A percentile compares a stretch with the other conserved stretches of the same genome.
These are phyloP conservation scores for Pyrenopolyporus hunteri DNA, from an alignment of 495 filamentous ascomycete genomes.

Conservation along the genomic window DNA sequence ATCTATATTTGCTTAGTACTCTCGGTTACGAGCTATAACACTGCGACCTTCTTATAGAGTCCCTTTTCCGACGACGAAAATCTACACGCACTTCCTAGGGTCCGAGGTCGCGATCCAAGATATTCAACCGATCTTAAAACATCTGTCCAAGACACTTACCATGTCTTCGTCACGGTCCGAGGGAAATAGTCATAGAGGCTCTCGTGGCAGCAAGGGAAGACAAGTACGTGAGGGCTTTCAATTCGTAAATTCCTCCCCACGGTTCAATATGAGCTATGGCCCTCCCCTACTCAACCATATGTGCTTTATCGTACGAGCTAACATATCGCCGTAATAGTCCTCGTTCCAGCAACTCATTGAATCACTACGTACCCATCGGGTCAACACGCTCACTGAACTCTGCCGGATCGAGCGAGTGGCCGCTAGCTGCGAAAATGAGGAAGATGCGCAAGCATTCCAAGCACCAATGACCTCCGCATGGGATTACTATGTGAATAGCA, in stretches of 20 bases:
- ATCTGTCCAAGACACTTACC: background rate
- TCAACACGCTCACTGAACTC: constrained; percentile 77
- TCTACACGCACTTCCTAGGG: too few relatives aligned
- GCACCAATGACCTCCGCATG: constrained; percentile 73
- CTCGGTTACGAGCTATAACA: too few relatives aligned
- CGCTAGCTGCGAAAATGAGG: constrained; percentile 56
- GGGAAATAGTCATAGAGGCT: constrained; percentile 19
- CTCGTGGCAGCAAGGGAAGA: constrained; percentile 28
- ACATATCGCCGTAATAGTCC: constrained; percentile 16
- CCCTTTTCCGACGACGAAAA: too few relatives aligned
- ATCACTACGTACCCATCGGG: constrained; percentile 64
- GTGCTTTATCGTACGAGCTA: background rate
- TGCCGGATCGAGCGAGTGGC: constrained; percentile 74
- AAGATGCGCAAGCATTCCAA: constrained; percentile 62
- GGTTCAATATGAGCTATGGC: background rate
- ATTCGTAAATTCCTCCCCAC: constrained; percentile 35
- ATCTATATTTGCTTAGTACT: too few relatives aligned
- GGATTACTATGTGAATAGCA: constrained; percentile 74
- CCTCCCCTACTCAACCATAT: too few relatives aligned
- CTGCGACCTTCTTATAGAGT: too few relatives aligned
- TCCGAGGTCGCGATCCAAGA: background rate
- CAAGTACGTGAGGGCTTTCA: constrained; percentile 40
- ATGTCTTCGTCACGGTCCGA: constrained; percentile 36
- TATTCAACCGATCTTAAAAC: background rate
- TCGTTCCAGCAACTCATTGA: constrained; percentile 53